phyloP scores from a whole-genome alignment of 2,329 filamentous ascomycete genomes.

The Aureobasidium sp. region DNA sequence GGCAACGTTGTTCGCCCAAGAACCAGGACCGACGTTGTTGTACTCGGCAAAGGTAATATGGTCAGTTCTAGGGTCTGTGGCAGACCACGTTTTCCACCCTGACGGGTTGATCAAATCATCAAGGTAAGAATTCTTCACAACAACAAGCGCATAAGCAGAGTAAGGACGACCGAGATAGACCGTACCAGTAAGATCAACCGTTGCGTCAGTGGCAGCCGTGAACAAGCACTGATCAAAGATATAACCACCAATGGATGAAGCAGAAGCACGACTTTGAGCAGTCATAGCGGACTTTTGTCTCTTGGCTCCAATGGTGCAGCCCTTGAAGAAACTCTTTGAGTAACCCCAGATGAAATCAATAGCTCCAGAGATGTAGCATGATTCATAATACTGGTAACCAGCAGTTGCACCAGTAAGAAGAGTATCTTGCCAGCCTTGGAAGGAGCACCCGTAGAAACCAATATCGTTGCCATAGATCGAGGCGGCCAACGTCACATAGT shows the following conservation, averaged over 20 bases:
- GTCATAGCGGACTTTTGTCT: slow-evolving; percentile 31
- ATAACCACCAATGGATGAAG: slow-evolving; percentile 31
- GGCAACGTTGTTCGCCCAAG: slow-evolving; percentile 31
- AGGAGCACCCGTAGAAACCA: slow-evolving; percentile 27
- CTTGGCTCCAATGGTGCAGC: slow-evolving; percentile 33
- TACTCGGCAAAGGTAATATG: slow-evolving; percentile 23
- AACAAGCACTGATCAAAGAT: slow-evolving; percentile 32
- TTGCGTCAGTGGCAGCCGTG: slow-evolving; percentile 23
- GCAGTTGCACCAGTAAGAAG: slow-evolving; percentile 26
- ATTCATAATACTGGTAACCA: slow-evolving; percentile 36
- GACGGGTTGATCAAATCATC: slow-evolving; percentile 20
- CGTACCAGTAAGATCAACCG: slow-evolving; percentile 30
- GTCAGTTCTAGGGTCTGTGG: slow-evolving; percentile 21
- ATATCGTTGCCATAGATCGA: slow-evolving; percentile 29
- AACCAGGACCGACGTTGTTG: slow-evolving; percentile 23
- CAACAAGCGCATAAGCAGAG: slow-evolving; percentile 21
- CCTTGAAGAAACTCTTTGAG: slow-evolving; percentile 39
- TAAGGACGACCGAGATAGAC: slow-evolving; percentile 23
- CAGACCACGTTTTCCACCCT: slow-evolving; percentile 27
- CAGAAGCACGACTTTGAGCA: slow-evolving; percentile 33
- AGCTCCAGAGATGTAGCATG: slow-evolving; percentile 34
- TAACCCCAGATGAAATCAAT: slow-evolving; percentile 41
- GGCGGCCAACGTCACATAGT: slow-evolving; percentile 30
- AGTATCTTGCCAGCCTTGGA: slow-evolving; percentile 28
- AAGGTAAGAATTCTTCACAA: slow-evolving; percentile 23